A percentile compares a stretch with the other conserved stretches of the same genome.
These are phyloP conservation scores for Centrapalus pauciflorus DNA, from an alignment of 129 eudicot species.

Conservation along the genomic window DNA sequence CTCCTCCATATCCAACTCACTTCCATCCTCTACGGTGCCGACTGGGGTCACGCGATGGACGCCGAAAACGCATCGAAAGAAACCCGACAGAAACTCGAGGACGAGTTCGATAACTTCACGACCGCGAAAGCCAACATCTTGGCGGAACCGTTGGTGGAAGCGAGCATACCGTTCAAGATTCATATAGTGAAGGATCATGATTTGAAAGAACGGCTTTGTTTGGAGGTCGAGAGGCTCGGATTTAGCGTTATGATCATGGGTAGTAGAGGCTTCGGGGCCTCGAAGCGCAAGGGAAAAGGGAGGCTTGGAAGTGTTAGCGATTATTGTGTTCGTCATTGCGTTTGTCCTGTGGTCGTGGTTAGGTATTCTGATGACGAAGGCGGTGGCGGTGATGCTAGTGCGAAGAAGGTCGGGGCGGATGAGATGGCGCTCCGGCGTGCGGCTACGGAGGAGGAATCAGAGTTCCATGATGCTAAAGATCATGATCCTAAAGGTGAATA, in stretches of 20 bases:
- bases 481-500: constrained; percentile 12
- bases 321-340: constrained; percentile 61
- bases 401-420: constrained; percentile 10
- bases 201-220: constrained; percentile 52
- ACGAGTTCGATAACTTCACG: constrained; percentile 44
- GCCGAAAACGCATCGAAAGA: constrained; percentile 7
- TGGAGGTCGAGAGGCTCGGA: constrained; percentile 66
- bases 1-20: constrained; percentile 63
- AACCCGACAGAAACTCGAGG: constrained; percentile 33
- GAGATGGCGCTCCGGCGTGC: constrained; percentile 14
- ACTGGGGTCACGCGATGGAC: constrained; percentile 52
- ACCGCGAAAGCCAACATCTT: constrained; percentile 26
- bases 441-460: constrained; percentile 31
- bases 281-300: constrained; percentile 32
- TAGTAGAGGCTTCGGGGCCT: constrained; percentile 56
- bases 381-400: constrained; percentile 1
- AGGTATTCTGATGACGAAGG: constrained; percentile 38
- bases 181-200: constrained; percentile 68
- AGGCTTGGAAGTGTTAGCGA: constrained; percentile 60
- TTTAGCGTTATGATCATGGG: constrained; percentile 60
- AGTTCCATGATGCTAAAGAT: constrained; percentile 35
- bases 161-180: constrained; percentile 40
- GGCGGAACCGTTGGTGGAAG: constrained; percentile 48
- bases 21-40: constrained; percentile 67
- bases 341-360: constrained; percentile 59